These are phyloP conservation scores for Cryptococcus sp. DNA, from an alignment of 1,284 basidiomycete species.

Conservation along the genomic window DNA sequence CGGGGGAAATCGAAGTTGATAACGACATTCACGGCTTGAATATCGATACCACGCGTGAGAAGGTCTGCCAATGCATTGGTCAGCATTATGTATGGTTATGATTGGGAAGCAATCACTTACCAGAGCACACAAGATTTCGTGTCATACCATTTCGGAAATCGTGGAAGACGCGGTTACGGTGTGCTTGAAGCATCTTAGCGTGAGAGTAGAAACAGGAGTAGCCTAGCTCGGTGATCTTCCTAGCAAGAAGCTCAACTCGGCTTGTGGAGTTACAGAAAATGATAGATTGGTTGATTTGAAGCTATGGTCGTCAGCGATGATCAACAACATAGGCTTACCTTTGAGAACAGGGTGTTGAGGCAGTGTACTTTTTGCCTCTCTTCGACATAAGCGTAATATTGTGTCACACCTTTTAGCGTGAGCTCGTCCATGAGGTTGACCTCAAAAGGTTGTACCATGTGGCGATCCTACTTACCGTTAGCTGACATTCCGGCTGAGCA, in stretches of 20 bases:
- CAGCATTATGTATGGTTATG: background rate
- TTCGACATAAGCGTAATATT: conserved; percentile 99
- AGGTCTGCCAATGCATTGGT: conserved; percentile 63
- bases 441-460: conserved; percentile 95
- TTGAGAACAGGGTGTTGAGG: conserved; percentile 45
- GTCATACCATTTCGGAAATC: conserved; percentile 98
- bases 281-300: conserved; percentile 99
- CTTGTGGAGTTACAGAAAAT: conserved; percentile 99
- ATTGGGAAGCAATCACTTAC: conserved; percentile 37
- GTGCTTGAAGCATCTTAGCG: conserved; percentile 98
- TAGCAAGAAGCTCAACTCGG: conserved; percentile 96
- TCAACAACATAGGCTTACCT: conserved; percentile 18
- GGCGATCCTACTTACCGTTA: conserved; percentile 71
- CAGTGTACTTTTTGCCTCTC: conserved; percentile 99
- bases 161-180: conserved; percentile 99
- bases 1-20: conserved; percentile 99
- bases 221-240: conserved; percentile 98
- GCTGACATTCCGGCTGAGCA: background rate
- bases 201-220: conserved; percentile 99
- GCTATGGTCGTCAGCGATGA: conserved; percentile 56
- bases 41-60: conserved; percentile 97
- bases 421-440: conserved; percentile 99
- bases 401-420: conserved; percentile 95
- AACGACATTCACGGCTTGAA: conserved; percentile 98
- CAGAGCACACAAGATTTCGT: conserved; percentile 92